Percentiles rank a stretch among this genome's conserved stretches.
Evolutionary conservation across 345 rosid genomes (phyloP).

Genomic region (Eucalyptus caleyi): DNA sequence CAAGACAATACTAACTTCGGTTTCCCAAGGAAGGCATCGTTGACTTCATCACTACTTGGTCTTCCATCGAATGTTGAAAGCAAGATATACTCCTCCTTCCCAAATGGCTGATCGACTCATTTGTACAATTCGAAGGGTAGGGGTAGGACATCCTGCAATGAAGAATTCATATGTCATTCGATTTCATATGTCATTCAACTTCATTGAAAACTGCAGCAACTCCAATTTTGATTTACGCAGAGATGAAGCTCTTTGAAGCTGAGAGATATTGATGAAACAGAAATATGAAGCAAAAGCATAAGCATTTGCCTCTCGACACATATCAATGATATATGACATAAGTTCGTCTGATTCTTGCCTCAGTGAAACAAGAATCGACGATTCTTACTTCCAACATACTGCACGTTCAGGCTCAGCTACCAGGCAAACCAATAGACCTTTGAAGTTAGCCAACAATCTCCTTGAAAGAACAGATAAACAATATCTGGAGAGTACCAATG

Average conservation of each 20-base stretch:
- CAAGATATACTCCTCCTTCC: conserved; percentile 53
- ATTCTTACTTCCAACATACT: background rate
- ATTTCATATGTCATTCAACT: background rate
- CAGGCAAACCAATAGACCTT: background rate
- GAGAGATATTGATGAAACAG: background rate
- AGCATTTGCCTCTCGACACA: background rate
- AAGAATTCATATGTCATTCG: background rate
- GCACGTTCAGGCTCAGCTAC: background rate
- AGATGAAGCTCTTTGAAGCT: background rate
- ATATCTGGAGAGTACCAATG: background rate
- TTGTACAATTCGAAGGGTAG: conserved; percentile 52
- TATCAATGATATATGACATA: background rate
- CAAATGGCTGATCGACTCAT: conserved; percentile 40
- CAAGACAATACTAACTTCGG: conserved; percentile 22
- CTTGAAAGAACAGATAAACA: background rate
- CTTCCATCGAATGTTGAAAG: conserved; percentile 40
- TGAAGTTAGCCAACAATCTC: background rate
- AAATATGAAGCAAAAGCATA: background rate
- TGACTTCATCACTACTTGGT: conserved; percentile 45
- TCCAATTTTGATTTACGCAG: background rate
- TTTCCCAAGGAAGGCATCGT: conserved; percentile 64
- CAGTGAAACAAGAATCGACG: background rate
- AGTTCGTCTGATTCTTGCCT: background rate
- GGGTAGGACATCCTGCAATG: conserved; percentile 60
- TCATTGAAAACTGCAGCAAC: background rate